Base-by-base conservation (phyloP, 495 filamentous ascomycete species). In the Geoglossum glabrum region DNA sequence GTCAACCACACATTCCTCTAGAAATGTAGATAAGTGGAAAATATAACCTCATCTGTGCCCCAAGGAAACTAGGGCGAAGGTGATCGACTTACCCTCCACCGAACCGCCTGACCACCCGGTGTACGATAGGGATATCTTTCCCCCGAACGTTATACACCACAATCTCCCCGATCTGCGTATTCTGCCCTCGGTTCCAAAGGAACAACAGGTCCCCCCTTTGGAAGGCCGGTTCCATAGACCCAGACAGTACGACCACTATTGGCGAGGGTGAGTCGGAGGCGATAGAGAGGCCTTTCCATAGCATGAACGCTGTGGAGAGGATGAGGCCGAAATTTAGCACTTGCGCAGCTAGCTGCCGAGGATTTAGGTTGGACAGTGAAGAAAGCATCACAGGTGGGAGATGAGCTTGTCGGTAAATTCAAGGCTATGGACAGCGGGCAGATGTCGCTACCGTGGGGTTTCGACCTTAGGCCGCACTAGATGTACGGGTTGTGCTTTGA, bases 141-240 rank as follows among this genome's bases (percentile, higher is more conserved):
- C 83, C 84, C 69, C 76, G 73, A 11, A 92, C 86, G 68, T 96
- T 95, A 70, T 98, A 98, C 27, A 98, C 60, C 60, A 74, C 26
- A 69, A 69, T 61, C 51, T 69, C 67, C 0, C 67, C 67, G 15
- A 69, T 60, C 60, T 65, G 58, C 0, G 67, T 69, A 13, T 68
- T 61, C 15, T 50, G 67, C 62, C 87, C 85, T 36, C 92, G 77
- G 68, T 97, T 97, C 90, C 90, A 97, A 11, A 98, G 72, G 64
- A 97, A 86, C 10, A 98, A 75, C 3, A 98, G 73, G 69, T 98
- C 92, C 36, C 92, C 92, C 59, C 92, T 76, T 66, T 96, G 90
- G 71, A 98, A 97, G 3, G 93, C 92, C 0, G 92, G 92, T 64
- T 98, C 92, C 92, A 97, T 98, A 54, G 80, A 86, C 2, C 92